Percentiles rank a stretch among this genome's conserved stretches.
Evolutionary conservation across 2,329 filamentous ascomycete species (phyloP).

Genomic region (Aspergillus versicolor): DNA sequence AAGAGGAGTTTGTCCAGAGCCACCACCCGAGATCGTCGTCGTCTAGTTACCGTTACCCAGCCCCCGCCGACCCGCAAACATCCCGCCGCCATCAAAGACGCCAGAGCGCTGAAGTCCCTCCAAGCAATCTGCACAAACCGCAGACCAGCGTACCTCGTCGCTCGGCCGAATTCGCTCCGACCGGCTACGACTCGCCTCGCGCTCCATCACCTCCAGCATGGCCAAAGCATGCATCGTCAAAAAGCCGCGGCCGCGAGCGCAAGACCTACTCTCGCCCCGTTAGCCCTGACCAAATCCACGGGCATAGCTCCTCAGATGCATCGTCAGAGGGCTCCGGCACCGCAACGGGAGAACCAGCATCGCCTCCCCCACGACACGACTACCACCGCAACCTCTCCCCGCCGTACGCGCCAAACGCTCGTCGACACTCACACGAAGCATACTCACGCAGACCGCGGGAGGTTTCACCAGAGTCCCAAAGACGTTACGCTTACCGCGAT

Average conservation of each 20-base stretch:
- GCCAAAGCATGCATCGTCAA: constrained; percentile 18
- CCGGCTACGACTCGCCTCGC: constrained; percentile 24
- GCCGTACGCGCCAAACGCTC: constrained; percentile 21
- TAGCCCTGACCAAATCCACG: constrained; percentile 21
- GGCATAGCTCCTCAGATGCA: constrained; percentile 25
- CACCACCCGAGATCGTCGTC: constrained; percentile 16
- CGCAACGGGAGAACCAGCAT: constrained; percentile 6
- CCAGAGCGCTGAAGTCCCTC: constrained; percentile 23
- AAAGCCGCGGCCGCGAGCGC: constrained; percentile 24
- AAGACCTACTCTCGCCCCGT: constrained; percentile 17
- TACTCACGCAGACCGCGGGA: constrained; percentile 32
- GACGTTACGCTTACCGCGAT: constrained; percentile 12
- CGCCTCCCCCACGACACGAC: constrained; percentile 11
- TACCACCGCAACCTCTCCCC: constrained; percentile 30
- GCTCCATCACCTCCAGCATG: constrained; percentile 28
- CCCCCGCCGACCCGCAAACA: constrained; percentile 21
- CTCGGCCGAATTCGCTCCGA: constrained; percentile 15
- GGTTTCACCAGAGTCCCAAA: constrained; percentile 24
- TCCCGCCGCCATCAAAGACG: constrained; percentile 24
- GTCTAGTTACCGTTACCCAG: constrained; percentile 19
- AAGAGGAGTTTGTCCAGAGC: constrained; percentile 21
- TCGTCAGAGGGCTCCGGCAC: constrained; percentile 30
- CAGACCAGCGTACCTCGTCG: constrained; percentile 20
- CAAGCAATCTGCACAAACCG: constrained; percentile 18
- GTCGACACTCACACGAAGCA: constrained; percentile 37